These are phyloP conservation scores for Ascochyta koolunga DNA, from an alignment of 2,329 filamentous ascomycete species.

Conservation along the genomic window DNA sequence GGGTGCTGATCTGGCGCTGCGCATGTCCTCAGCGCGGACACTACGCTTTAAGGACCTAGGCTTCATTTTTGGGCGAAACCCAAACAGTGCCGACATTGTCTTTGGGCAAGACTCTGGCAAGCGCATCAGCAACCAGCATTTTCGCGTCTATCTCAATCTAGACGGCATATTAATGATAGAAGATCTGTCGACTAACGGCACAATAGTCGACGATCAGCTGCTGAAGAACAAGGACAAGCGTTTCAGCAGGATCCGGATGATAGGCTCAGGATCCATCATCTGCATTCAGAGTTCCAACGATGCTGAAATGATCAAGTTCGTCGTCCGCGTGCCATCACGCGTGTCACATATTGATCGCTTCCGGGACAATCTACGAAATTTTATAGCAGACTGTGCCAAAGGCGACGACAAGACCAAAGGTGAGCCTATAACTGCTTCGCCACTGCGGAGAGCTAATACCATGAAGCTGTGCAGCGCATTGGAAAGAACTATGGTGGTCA, in stretches of 20 bases:
- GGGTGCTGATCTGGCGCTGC: conserved; percentile 72
- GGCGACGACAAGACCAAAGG: conserved; percentile 34
- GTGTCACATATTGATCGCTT: conserved; percentile 73
- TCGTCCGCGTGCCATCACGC: conserved; percentile 78
- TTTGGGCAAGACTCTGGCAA: conserved; percentile 68
- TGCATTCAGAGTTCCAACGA: conserved; percentile 64
- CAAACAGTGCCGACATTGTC: conserved; percentile 71
- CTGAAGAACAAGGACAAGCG: conserved; percentile 59
- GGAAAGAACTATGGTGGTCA: conserved; percentile 44
- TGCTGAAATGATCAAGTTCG: conserved; percentile 74
- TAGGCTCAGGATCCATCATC: conserved; percentile 75
- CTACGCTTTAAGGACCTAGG: conserved; percentile 73
- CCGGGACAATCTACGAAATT: conserved; percentile 69
- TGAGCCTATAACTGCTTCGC: neutral
- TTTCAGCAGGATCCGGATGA: conserved; percentile 63
- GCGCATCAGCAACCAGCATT: conserved; percentile 92
- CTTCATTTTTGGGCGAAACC: conserved; percentile 86
- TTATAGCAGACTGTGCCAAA: conserved; percentile 57
- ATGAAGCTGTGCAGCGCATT: conserved; percentile 29
- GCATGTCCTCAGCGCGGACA: conserved; percentile 68
- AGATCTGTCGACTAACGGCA: conserved; percentile 95
- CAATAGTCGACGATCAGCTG: conserved; percentile 76
- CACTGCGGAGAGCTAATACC: neutral
- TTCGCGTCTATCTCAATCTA: conserved; percentile 89
- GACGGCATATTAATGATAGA: conserved; percentile 88